These are phyloP conservation scores for Saposhnikovia divaricata DNA, from an alignment of 129 eudicot genomes.

Conservation along the genomic window DNA sequence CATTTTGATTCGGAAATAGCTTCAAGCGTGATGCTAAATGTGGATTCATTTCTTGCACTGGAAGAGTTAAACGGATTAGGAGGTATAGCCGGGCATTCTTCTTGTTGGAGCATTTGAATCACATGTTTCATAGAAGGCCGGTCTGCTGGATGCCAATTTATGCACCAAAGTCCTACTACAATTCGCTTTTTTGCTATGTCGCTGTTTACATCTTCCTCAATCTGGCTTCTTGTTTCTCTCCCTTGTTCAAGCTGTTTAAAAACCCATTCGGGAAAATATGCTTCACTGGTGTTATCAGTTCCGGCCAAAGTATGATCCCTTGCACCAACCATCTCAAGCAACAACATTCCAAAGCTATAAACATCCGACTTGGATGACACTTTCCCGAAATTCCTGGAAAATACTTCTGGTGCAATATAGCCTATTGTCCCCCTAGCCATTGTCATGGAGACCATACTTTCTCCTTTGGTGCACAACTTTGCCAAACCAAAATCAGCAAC, in stretches of 20 bases:
- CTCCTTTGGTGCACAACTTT: neutral
- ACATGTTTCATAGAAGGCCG: conserved; percentile 7
- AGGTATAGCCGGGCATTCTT: neutral
- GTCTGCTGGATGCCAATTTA: neutral
- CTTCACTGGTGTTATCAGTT: neutral
- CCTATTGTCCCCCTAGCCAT: conserved; percentile 10
- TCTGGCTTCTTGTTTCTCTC: neutral
- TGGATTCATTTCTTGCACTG: neutral
- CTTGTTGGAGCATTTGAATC: conserved; percentile 5
- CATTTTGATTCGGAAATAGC: neutral
- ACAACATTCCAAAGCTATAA: conserved; percentile 1
- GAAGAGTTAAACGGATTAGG: conserved; percentile 4
- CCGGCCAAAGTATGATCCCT: neutral
- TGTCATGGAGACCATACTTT: neutral
- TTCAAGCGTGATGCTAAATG: neutral
- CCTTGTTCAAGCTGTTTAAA: neutral
- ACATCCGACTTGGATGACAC: conserved; percentile 9
- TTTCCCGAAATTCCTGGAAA: conserved; percentile 3
- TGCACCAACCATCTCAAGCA: conserved; percentile 8
- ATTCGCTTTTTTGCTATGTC: conserved; percentile 2
- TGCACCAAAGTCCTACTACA: neutral
- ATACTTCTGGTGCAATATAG: conserved; percentile 3
- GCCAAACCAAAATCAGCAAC: conserved; percentile 7
- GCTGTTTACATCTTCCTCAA: neutral
- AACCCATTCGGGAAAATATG: conserved; percentile 8